These are phyloP conservation scores for Melampsora abietis-canadensis DNA, from an alignment of 1,284 basidiomycete genomes.

Conservation along the genomic window DNA sequence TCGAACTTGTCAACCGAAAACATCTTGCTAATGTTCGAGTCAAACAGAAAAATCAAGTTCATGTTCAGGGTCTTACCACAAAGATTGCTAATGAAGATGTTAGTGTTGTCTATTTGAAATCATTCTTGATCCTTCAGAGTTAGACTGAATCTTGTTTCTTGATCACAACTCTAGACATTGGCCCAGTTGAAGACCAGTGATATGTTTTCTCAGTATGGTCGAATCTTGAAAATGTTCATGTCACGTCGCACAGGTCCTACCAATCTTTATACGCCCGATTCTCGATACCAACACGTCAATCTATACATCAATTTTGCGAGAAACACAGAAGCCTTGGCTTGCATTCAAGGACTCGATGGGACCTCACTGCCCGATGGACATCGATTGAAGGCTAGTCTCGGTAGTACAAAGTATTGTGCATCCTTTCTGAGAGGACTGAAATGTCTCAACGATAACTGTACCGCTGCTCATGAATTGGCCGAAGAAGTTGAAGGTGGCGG, in stretches of 20 bases:
- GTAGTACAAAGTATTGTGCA: slow-evolving; percentile 98
- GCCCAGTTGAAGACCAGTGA: slow-evolving; percentile 90
- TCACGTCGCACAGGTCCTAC: slow-evolving; percentile 79
- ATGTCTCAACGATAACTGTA: slow-evolving; percentile 84
- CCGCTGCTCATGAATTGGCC: slow-evolving; percentile 95
- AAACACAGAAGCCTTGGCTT: slow-evolving; percentile 88
- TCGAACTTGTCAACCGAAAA: slow-evolving; percentile 79
- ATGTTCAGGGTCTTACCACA: slow-evolving; percentile 88
- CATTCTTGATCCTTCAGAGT: not conserved
- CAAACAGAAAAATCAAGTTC: slow-evolving; percentile 93
- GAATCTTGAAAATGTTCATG: slow-evolving; percentile 91
- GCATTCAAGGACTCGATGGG: slow-evolving; percentile 89
- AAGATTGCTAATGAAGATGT: slow-evolving; percentile 94
- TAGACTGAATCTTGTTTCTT: slow-evolving; percentile 45
- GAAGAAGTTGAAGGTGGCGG: slow-evolving; percentile 87
- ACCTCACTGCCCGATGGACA: slow-evolving; percentile 72
- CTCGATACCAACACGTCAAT: slow-evolving; percentile 68
- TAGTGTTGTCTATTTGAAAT: slow-evolving; percentile 49
- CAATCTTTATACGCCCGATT: slow-evolving; percentile 58
- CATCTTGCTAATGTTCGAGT: slow-evolving; percentile 90
- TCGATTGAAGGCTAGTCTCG: slow-evolving; percentile 86
- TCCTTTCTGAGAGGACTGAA: slow-evolving; percentile 80
- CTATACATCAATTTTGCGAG: slow-evolving; percentile 95
- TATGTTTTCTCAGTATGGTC: slow-evolving; percentile 98
- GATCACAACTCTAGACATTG: slow-evolving; percentile 64